Conservation (phyloP, 2,329 filamentous ascomycete species). For the Claviceps sorghi region DNA sequence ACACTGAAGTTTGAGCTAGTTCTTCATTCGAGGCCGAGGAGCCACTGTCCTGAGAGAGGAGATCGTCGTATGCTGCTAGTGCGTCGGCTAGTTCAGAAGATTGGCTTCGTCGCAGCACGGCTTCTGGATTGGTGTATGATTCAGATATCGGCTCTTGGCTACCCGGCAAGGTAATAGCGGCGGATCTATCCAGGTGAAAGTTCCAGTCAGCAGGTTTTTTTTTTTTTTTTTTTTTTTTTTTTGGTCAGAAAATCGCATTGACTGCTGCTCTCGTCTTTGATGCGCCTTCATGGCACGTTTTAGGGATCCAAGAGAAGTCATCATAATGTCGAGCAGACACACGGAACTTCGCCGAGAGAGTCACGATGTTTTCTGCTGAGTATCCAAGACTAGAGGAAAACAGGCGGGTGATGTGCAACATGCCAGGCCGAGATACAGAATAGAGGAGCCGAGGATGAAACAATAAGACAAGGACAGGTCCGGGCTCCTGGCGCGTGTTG, state of each 20-base stretch:
- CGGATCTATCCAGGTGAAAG: constrained; percentile 10
- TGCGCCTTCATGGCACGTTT: neutral
- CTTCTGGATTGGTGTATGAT: constrained; percentile 25
- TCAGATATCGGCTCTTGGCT: constrained; percentile 10
- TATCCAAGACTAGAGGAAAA: too few species aligned
- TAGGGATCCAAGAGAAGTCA: neutral
- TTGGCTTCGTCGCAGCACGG: constrained; percentile 25
- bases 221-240: neutral
- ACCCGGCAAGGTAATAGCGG: constrained; percentile 12
- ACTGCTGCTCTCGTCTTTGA: neutral
- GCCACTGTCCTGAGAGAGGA: constrained; percentile 23
- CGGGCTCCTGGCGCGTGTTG: neutral
- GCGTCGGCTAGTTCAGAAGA: constrained; percentile 28
- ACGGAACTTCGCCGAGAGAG: too few species aligned
- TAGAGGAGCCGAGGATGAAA: neutral
- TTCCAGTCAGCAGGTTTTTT: constrained; percentile 12
- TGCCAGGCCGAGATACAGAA: neutral
- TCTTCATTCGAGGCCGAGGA: constrained; percentile 10
- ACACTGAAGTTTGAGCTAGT: constrained; percentile 12
- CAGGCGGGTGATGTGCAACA: neutral
- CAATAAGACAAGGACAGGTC: neutral
- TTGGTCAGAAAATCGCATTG: neutral
- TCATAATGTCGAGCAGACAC: neutral
- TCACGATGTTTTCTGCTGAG: too few species aligned
- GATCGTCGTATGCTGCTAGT: constrained; percentile 29